Evolutionary conservation across 352 stramenopile species (phyloP), one percentile per base, ranked within the genome.

Genomic region (Phytophthora nicotianae): DNA sequence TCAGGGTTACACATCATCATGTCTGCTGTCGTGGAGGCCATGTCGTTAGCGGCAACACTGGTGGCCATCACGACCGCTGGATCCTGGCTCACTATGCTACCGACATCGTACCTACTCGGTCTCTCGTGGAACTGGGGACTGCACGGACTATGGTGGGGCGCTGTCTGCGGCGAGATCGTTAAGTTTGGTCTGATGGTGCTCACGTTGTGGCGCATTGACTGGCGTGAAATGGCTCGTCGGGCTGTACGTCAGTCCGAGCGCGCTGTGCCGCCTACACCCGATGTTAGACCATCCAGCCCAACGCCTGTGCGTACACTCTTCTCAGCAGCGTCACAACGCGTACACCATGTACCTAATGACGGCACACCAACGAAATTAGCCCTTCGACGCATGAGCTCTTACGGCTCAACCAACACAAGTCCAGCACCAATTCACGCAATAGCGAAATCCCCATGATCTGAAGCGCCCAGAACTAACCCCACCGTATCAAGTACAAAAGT

Each of bases 1-100:
- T 92, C 81, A 9, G 83, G 81, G 4, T 64, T 91, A 0, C 85
- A 94, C 65, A 83, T 92, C 20, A 89, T 92, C 45, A 63, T 94
- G 47, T 84, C 85, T 3, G 83, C 85, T 10, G 85, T 94, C 24
- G 79, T 94, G 32, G 83, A 91, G 59, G 85, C 83, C 60, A 94
- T 94, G 85, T 88, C 83, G 33, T 71, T 92, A 23, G 85, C 83
- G 1, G 79, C 79, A 23, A 89, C 74, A 27, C 58, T 92, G 23
- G 78, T 92, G 61, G 66, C 58, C 14, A 91, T 92, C 64, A 94
- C 83, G 16, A 77, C 72, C 19, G 65, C 56, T 1, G 83, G 83
- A 21, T 92, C 83, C 21, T 94, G 85, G 85, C 41, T 89, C n/a
- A 78, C 89, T 27, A 81, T 90, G 68, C 56, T 94, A 16, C 85